Base-by-base conservation (phyloP, 1,139 yeast species). In the Debaryomyces sp. region DNA sequence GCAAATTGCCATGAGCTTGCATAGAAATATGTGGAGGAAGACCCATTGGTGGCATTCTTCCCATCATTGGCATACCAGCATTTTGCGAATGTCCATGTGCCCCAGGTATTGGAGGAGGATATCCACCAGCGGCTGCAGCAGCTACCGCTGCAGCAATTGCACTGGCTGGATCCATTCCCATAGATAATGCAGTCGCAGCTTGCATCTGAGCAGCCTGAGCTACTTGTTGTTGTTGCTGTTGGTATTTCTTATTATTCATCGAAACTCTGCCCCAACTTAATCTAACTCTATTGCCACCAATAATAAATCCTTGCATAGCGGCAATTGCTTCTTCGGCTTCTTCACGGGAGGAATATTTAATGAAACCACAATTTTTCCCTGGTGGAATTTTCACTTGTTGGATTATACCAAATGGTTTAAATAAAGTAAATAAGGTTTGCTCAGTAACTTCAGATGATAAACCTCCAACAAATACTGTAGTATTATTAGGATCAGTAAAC, bases 401-500 rank as follows among this genome's bases (percentile, higher is more conserved):
- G 54, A 92, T 88, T 46, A 80, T 80, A 26, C 98, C 98, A 72
- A 89, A 92, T 12, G 95, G 89, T 59, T 84, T 84, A 70, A 91
- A 91, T 45, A 87, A 75, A 4, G 88, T 75, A 55, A 85, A 80
- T 44, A 92, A 71, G 34, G 91, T 89, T 45, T 84, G 87, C 61
- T 90, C 97, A 13, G 83, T 76, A 24, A 89, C 91, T 45, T 85
- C 84, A 18, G 85, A 75, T 7, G 94, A 84, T 43, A 91, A 71
- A 0, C 97, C 97, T 23, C 97, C 97, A 21, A 91, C 94, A 65
- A 91, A 91, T n/a, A 91, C 96, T 0, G 97, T 91, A 10, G 97
- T 89, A 64, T 90, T 91, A 62, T 80, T 84, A 17, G 92, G 91
- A 61, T 90, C 96, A 37, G 86, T 76, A 61, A 73, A 86, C 27